Evolutionary conservation across 257 asterid species (phyloP).

Genomic region (Rubia yunnanensis): DNA sequence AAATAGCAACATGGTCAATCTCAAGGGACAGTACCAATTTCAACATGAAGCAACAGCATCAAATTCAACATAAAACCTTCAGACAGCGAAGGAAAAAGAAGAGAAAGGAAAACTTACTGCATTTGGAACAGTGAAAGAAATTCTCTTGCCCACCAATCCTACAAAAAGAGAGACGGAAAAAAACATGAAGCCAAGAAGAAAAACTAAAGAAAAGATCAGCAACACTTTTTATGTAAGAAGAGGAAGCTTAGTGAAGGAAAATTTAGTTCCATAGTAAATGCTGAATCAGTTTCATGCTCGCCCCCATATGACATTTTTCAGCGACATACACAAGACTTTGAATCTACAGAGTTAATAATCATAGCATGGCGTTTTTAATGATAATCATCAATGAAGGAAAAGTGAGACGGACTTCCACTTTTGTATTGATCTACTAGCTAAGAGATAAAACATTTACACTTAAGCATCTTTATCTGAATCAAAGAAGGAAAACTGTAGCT

Average conservation of each 20-base stretch:
- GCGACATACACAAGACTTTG: background rate
- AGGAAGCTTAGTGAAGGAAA: background rate
- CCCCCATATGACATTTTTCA: background rate
- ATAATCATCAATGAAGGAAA: background rate
- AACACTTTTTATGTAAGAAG: background rate
- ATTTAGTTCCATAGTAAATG: background rate
- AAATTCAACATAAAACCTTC: too few species aligned
- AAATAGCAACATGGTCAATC: slow-evolving; percentile 2
- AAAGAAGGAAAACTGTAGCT: background rate
- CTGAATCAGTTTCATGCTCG: background rate
- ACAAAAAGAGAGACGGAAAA: slow-evolving; percentile 11
- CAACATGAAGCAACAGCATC: background rate
- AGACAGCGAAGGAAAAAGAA: background rate
- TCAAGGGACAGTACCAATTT: background rate
- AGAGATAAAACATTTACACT: background rate
- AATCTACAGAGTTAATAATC: background rate
- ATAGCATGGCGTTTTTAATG: background rate
- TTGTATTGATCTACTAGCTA: background rate
- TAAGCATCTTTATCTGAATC: background rate
- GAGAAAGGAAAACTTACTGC: slow-evolving; percentile 32
- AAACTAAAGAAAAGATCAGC: background rate
- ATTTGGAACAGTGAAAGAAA: slow-evolving; percentile 60
- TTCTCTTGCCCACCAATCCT: slow-evolving; percentile 68
- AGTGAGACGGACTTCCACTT: background rate
- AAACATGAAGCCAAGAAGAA: background rate